Conservation (phyloP, 495 filamentous ascomycete genomes). For the Penicillium dipodomyicola region DNA sequence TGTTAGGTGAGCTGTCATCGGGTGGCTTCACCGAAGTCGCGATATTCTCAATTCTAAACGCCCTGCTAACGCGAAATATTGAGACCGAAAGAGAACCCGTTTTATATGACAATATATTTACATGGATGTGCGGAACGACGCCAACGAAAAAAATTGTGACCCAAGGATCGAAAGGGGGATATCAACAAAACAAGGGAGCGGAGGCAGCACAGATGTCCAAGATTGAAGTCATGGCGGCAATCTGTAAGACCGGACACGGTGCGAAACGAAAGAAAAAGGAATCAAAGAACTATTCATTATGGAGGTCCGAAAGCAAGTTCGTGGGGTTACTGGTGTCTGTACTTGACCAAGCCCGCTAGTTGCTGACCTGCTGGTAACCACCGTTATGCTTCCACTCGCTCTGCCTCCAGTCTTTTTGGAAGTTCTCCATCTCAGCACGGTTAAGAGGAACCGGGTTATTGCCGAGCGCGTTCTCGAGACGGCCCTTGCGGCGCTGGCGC, state of each 20-base stretch:
- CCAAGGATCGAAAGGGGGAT: constrained; percentile 18
- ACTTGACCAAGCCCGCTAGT: constrained; percentile 16
- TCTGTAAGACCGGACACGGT: constrained; percentile 8
- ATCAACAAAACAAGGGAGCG: constrained; percentile 22
- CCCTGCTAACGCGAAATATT: neutral
- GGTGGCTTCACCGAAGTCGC: neutral
- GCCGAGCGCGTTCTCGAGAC: constrained; percentile 57
- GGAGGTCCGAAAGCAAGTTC: constrained; percentile 1
- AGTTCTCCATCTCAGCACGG: constrained; percentile 62
- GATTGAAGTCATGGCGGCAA: constrained; percentile 12
- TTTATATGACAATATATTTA: constrained; percentile 13
- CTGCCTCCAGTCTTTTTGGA: constrained; percentile 43
- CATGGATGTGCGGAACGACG: constrained; percentile 13
- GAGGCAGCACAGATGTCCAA: constrained; percentile 10
- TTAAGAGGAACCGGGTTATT: constrained; percentile 56
- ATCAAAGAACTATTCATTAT: constrained; percentile 21
- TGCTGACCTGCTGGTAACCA: constrained; percentile 38
- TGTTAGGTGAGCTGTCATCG: neutral
- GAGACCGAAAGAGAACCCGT: neutral
- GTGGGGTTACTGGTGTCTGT: neutral
- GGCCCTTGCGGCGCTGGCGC: constrained; percentile 63
- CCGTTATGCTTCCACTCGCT: constrained; percentile 37
- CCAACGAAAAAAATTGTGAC: constrained; percentile 11
- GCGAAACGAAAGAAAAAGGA: constrained; percentile 1
- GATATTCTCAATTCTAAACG: neutral